Base-by-base conservation (phyloP, 495 filamentous ascomycete species). In the Penicillium steckii region DNA sequence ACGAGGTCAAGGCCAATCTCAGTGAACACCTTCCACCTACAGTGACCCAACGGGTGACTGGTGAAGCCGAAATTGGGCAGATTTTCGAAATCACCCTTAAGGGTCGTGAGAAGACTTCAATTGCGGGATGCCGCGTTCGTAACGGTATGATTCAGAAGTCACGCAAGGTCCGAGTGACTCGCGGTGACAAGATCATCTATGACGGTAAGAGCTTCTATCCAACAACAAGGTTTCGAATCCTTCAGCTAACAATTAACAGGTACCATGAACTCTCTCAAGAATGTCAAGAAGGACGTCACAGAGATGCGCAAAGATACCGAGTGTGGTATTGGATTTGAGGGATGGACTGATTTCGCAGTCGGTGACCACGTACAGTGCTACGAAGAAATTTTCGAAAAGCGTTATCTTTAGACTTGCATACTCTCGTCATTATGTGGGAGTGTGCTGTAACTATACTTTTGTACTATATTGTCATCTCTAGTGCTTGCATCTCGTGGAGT, bases 261-360 rank as follows among this genome's bases (percentile, higher is more conserved):
- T 48, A 73, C 77, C 8, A 77, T 97, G 12, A 75, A 81, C 17
- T 89, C 87, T 2, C 81, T 99, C 25, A 97, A 94, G 75, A 87
- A 93, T 58, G 82, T 88, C 65, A 95, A 97, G 79, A 94, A 95
- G 58, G 89, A 96, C 62, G 85, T 91, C 6, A 74, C 75, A 7
- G 88, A 95, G 62, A 91, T 93, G 83, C 85, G 83, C 60, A 97
- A 95, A 76, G 91, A 89, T 33, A 83, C 76, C 35, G 95, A 99
- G 66, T 99, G 95, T 61, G 95, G 95, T 44, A 86, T 99, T 52
- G 83, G 79, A 30, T 96, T 99, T 60, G 82, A 86, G 7, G 77
- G 73, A 30, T 97, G 89, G 87, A 74, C 83, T 15, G 85, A 80
- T 17, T 89, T 97, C 70, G 63, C 83, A 50, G 77, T 84, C 26